Conservation (phyloP, 805 yeast species). For the Metschnikowia reukaufii region DNA sequence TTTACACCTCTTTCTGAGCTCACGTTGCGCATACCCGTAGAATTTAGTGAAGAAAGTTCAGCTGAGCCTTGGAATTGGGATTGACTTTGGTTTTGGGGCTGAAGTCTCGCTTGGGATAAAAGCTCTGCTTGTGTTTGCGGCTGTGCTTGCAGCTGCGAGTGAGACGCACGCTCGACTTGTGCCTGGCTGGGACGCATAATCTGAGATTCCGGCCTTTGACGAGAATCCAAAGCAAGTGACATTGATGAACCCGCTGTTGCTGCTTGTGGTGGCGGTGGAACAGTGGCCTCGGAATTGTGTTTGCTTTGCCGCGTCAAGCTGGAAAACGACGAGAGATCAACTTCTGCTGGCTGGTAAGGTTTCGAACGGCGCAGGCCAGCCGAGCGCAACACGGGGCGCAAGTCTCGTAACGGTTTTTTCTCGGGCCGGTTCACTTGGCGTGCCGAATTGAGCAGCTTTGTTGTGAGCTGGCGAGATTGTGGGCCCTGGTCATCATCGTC, state of each 20-base stretch:
- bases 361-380: slow-evolving; percentile 16
- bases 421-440: neutral
- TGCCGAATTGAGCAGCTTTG: slow-evolving; percentile 13
- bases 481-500: slow-evolving; percentile 24
- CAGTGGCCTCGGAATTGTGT: slow-evolving; percentile 6
- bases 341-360: slow-evolving; percentile 48
- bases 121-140: neutral
- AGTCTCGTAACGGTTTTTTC: neutral
- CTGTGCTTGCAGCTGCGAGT: slow-evolving; percentile 1
- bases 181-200: slow-evolving; percentile 9
- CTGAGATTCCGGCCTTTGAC: slow-evolving; percentile 2
- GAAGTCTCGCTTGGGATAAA: neutral
- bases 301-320: slow-evolving; percentile 43
- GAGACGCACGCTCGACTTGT: slow-evolving; percentile 8
- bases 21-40: neutral
- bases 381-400: slow-evolving; percentile 6
- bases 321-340: slow-evolving; percentile 44
- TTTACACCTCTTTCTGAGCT: neutral
- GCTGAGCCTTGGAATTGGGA: neutral
- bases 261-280: no score
- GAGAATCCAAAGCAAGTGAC: neutral
- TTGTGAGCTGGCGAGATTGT: slow-evolving; percentile 16
- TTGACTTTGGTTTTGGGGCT: neutral
- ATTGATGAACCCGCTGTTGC: neutral
- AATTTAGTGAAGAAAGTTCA: neutral